These are phyloP conservation scores for Exophiala lecanii-corni DNA, from an alignment of 2,329 filamentous ascomycete species.

Conservation along the genomic window DNA sequence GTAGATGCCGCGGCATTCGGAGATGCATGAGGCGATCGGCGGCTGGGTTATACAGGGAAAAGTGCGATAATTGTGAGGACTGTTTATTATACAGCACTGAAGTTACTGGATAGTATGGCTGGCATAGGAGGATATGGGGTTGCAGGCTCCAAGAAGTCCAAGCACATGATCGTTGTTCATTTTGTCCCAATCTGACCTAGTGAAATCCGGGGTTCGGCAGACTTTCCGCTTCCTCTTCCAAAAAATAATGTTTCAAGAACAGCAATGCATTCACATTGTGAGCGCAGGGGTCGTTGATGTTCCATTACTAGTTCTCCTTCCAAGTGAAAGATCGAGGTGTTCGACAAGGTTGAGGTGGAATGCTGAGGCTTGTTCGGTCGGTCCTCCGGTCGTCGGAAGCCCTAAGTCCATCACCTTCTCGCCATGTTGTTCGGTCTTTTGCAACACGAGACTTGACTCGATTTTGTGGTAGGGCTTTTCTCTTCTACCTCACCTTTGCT, in stretches of 20 bases:
- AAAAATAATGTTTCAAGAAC: too few species aligned
- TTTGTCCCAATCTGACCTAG: constrained; percentile 6
- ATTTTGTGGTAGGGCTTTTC: constrained; percentile 8
- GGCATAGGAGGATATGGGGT: too few species aligned
- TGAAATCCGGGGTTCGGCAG: constrained; percentile 14
- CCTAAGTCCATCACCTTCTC: too few species aligned
- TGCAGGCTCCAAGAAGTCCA: constrained; percentile 2
- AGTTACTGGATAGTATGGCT: too few species aligned
- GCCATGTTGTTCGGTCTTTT: constrained; percentile 9
- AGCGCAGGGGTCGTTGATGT: too few species aligned
- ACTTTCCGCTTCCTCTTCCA: constrained; percentile 7
- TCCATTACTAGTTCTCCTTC: too few species aligned
- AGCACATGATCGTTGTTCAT: background rate
- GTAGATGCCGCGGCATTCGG: background rate
- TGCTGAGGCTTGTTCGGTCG: constrained; percentile 11
- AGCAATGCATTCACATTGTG: too few species aligned
- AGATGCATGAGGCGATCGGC: too few species aligned
- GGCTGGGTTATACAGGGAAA: too few species aligned
- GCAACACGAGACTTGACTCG: constrained; percentile 10
- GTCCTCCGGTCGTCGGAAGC: background rate
- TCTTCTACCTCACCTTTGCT: background rate
- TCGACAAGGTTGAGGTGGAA: constrained; percentile 7
- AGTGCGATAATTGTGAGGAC: too few species aligned
- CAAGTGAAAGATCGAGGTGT: background rate
- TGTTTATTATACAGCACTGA: too few species aligned